phyloP scores from a whole-genome alignment of 257 asterid genomes.

The Ehretia macrophylla region DNA sequence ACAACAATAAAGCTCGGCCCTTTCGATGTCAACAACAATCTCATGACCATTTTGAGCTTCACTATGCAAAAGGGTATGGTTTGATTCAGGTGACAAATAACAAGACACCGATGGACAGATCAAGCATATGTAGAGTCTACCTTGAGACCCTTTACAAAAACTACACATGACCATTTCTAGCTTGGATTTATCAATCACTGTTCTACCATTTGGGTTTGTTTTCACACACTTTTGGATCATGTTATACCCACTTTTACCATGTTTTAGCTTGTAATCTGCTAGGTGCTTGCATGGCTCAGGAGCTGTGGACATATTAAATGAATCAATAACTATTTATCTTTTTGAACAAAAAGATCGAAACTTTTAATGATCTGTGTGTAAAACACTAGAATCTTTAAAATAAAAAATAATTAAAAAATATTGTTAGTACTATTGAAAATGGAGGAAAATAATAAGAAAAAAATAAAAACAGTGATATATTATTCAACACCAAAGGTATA shows the following conservation, averaged over 20 bases:
- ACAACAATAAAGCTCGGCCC: constrained; percentile 61
- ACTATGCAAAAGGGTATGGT: constrained; percentile 47
- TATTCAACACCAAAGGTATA: no score
- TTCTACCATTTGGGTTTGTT: constrained; percentile 50
- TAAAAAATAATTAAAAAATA: no score
- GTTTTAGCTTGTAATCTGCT: constrained; percentile 56
- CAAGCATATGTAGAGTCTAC: constrained; percentile 62
- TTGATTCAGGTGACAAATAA: constrained; percentile 35
- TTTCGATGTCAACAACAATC: constrained; percentile 51
- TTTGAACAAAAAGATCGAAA: neutral
- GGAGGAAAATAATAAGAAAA: no score
- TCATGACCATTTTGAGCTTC: constrained; percentile 50
- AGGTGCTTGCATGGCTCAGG: constrained; percentile 68
- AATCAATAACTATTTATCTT: neutral
- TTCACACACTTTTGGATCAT: constrained; percentile 44
- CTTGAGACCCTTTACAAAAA: constrained; percentile 40
- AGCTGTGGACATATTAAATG: constrained; percentile 38
- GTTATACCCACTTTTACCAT: constrained; percentile 43
- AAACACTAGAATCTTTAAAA: neutral
- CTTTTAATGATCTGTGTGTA: neutral
- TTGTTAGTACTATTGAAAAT: neutral
- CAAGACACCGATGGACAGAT: constrained; percentile 62
- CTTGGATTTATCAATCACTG: constrained; percentile 40
- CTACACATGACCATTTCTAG: constrained; percentile 48
- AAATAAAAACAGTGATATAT: no score